Base-by-base conservation (phyloP, 2,329 filamentous ascomycete species). In the Mycocentrospora acerina region DNA sequence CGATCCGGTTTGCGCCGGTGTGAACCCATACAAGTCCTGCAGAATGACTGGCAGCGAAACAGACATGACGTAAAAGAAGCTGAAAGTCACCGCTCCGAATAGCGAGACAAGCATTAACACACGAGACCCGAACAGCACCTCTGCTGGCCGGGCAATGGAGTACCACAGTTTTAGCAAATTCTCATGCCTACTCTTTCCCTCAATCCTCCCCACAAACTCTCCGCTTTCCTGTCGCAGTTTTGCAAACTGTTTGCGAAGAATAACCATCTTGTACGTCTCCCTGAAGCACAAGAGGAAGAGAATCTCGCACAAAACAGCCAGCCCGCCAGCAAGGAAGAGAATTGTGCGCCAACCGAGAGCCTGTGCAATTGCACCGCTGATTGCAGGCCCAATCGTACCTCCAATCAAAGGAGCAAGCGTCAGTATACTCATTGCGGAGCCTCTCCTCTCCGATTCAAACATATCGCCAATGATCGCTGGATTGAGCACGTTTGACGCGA, bases 391-490 rank as follows among this genome's bases (percentile, higher is more conserved):
- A 6, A 80, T 58, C 3, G 78, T 78, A 4, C 78, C 78, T 14
- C 79, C 79, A 12, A 81, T 58, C 3, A 83, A 64, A 0, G 80
- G 79, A 2, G 80, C 77, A 2, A 83, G 62, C 59, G 75, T 76
- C 31, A 82, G 67, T 29, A 79, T 42, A 51, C 75, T 79, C 73
- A 85, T 79, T 7, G 80, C 75, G 1, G 72, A 71, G 16, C 81
- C 81, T 12, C 80, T 70, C 56, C 78, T 67, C 38, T 83, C 80
- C 1, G 73, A 67, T 2, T 67, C 61, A 54, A 83, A 83, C 46
- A 84, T 76, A 56, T 85, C 82, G 16, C 81, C 81, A 13, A 85
- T 74, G 35, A 85, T 79, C 16, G 80, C 78, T 1, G 81, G 81
- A 46, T 77, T 80, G 13, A 85, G 69, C 7, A 83, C 80, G 46